Percentiles rank a stretch among this genome's conserved stretches.
Evolutionary conservation across 139 green algal species (phyloP).

Genomic region (Trebouxia sp.): DNA sequence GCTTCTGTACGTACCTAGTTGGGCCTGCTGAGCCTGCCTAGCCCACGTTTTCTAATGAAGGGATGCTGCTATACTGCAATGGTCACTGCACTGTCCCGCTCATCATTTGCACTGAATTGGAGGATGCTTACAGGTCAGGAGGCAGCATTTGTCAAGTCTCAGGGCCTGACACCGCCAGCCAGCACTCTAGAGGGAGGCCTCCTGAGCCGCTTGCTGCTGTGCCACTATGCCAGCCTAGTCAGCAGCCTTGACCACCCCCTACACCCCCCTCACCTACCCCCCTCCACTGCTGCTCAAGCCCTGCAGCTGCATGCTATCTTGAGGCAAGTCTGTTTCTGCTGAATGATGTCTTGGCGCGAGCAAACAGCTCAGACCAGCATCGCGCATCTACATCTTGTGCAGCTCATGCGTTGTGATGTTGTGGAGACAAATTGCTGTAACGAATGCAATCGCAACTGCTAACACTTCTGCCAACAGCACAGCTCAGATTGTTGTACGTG

Average conservation of each 20-base stretch:
- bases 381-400: too few relatives aligned
- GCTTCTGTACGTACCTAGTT: too few relatives aligned
- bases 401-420: too few relatives aligned
- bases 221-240: constrained; percentile 11
- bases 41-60: too few relatives aligned
- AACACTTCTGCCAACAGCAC: not conserved
- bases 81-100: not conserved
- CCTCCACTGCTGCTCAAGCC: not conserved
- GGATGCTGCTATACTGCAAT: too few relatives aligned
- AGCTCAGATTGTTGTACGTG: not conserved
- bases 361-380: too few relatives aligned
- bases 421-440: too few relatives aligned
- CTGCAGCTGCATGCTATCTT: constrained; percentile 16
- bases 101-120: not conserved
- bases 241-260: not conserved
- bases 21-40: too few relatives aligned
- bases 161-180: not conserved
- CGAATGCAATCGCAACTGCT: too few relatives aligned
- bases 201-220: not conserved
- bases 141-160: not conserved
- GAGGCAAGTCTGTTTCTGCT: not conserved
- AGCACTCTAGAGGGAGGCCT: not conserved
- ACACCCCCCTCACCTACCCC: not conserved
- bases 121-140: constrained; percentile 12
- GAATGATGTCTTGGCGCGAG: not conserved